These are phyloP conservation scores for Mucor racemosus DNA, from an alignment of 371 early-diverging fungal genomes.

Conservation along the genomic window DNA sequence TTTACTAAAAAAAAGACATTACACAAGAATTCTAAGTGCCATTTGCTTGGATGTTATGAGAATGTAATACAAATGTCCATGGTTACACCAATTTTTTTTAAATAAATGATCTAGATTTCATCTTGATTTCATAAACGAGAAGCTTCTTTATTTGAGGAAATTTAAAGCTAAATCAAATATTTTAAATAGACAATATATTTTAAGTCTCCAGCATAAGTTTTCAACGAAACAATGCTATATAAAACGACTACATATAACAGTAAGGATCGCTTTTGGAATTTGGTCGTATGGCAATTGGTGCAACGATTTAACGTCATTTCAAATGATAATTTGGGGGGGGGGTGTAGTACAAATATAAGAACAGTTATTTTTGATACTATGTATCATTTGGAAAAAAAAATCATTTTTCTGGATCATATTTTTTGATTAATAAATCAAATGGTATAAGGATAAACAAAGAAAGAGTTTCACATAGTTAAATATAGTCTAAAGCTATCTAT, in stretches of 20 bases:
- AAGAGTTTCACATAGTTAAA: neutral
- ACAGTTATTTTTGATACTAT: no score
- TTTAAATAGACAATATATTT: no score
- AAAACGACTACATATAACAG: neutral
- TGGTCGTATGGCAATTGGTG: neutral
- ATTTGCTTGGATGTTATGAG: neutral
- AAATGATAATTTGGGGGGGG: neutral
- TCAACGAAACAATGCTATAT: no score
- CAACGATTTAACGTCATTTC: neutral
- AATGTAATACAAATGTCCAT: neutral
- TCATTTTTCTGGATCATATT: no score
- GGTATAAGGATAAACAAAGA: no score
- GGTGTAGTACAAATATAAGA: neutral
- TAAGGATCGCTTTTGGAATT: neutral
- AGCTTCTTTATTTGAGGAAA: neutral
- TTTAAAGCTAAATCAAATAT: no score
- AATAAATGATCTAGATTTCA: neutral
- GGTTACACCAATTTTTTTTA: neutral
- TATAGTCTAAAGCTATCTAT: neutral
- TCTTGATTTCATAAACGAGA: neutral
- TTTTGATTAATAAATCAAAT: no score
- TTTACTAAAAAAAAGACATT: neutral
- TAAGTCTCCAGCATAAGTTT: no score
- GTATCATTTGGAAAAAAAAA: no score
- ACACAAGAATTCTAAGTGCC: neutral